Evolutionary conservation across 148 eudicot species (phyloP), one percentile per base, ranked within the genome.

Genomic region (Silene uniflora): DNA sequence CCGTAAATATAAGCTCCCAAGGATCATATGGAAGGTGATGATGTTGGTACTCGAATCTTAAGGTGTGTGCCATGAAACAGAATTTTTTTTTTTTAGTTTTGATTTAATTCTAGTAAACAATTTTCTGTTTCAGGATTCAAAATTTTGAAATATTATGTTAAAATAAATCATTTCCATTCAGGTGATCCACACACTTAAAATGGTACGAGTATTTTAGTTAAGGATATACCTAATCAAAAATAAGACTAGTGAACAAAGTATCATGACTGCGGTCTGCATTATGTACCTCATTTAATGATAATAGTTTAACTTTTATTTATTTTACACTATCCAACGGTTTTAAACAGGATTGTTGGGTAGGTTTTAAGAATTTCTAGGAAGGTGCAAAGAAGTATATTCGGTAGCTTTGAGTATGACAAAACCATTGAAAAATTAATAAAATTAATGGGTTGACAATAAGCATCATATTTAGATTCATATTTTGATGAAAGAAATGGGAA

Each of bases 321-420:
- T 6, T 1, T 39, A 3, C 4, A 39, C 6, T 1, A 39, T 39
- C 6, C 44, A 39, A 39, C 44, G 10, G 3, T 39, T 7, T 39
- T 3, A 39, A 0, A 39, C 10, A 39, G 3, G 10, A 39, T 39
- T 39, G 4, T 1, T 29, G 4, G 4, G 32, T 4, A 29, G 35
- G 5, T 12, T 13, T 25, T 6, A 25, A 49, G 64, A 84, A 54
- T 67, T 86, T 84, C 89, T 61, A 80, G 84, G 89, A 86, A 86
- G 82, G 80, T 86, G 80, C 83, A 67, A 64, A 25, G 56, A 69
- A 24, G 69, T 60, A 39, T 42, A 72, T 19, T 27, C 14, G 47
- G 72, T 23, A 52, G 10, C 75, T n/a, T 70, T 14, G 54, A 49
- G 74, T 74, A 77, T 75, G 73, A 67, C 35, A 73, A 29, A 59